Base-by-base conservation (phyloP, 73 alveolate species). In the Paraurostyla sp. region DNA sequence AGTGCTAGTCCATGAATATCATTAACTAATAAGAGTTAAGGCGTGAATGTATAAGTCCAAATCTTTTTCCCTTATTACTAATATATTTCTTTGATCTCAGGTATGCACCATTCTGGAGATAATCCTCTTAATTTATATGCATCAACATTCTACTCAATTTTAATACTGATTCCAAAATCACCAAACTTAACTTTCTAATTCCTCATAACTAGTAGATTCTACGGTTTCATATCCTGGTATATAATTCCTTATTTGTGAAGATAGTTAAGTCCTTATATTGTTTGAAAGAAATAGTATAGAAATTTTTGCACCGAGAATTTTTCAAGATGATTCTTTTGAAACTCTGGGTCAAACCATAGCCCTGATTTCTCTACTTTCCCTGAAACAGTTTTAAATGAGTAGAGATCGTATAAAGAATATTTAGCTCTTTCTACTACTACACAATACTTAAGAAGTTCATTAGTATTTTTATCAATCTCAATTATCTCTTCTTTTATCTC, bases 361-460 rank as follows among this genome's bases (percentile, higher is more conserved):
- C 86, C 86, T 22, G 65, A 48, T 33, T 49, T 48, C 13, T 43
- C 48, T n/a, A 11, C 3, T 48, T 45, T 43, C 13, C 20, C 23
- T 11, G 27, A 13, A 7, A 7, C 0, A 30, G 41, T 22, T 45
- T 45, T 73, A 23, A 73, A 13, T 6, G 86, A 73, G 32, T 73
- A 73, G 16, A 73, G 42, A 73, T 73, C 86, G 27, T 73, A 73
- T 2, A 73, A 38, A 25, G 71, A 13, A 48, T 23, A 43, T 48
- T 49, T 43, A 23, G 86, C 86, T 48, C 86, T 73, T 30, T 73
- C 86, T 1, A 73, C 86, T 9, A 73, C 49, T 13, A 73, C 86
- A 73, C 86, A 73, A 73, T 73, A 73, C 29, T 71, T 43, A 2
- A 46, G n/a, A 4, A 73, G 2, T 43, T 45, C 65, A 22, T 73